Percentiles rank a stretch among this genome's conserved stretches.
Evolutionary conservation across 2,329 filamentous ascomycete genomes (phyloP).

Genomic region (Nigrospora osmanthi): DNA sequence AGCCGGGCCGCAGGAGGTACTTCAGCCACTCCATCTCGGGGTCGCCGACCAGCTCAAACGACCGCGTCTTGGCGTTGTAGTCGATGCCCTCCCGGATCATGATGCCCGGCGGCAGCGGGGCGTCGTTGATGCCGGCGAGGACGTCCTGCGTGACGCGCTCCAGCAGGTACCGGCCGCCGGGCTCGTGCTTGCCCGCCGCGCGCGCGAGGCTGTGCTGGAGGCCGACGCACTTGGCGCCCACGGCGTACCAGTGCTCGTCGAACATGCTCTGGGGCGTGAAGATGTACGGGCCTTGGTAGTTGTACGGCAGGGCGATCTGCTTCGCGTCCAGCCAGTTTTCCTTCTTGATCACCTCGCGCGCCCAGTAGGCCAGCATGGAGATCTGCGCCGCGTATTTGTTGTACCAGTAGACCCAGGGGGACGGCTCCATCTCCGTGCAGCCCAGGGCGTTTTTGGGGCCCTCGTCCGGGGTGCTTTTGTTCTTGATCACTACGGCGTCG

Average conservation of each 20-base stretch:
- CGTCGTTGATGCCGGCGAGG: conserved; percentile 1
- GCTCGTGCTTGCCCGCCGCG: conserved; percentile 2
- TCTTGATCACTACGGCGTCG: conserved; percentile 7
- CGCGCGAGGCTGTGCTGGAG: conserved; percentile 15
- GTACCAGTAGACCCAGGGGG: conserved; percentile 20
- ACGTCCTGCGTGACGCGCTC: conserved; percentile 9
- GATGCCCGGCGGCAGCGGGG: background rate
- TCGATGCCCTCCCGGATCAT: conserved; percentile 1
- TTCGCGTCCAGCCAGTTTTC: conserved; percentile 11
- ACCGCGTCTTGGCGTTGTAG: background rate
- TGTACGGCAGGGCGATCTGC: conserved; percentile 15
- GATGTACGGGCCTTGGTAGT: conserved; percentile 21
- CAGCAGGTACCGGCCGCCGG: conserved; percentile 18
- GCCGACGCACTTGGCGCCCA: conserved; percentile 16
- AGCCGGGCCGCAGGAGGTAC: conserved; percentile 14
- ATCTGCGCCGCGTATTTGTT: conserved; percentile 13
- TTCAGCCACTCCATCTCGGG: conserved; percentile 24
- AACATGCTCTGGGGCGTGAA: conserved; percentile 16
- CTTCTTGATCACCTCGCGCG: conserved; percentile 13
- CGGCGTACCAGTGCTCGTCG: conserved; percentile 19
- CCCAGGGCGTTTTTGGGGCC: background rate
- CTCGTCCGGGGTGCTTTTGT: background rate
- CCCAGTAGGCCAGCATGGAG: conserved; percentile 11
- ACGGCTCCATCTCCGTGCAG: conserved; percentile 16
- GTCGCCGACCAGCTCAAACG: conserved; percentile 9